A percentile compares a stretch with the other conserved stretches of the same genome.
These are phyloP conservation scores for Sporobolus alterniflorus DNA, from an alignment of 202 grass and related monocot species.

Conservation along the genomic window DNA sequence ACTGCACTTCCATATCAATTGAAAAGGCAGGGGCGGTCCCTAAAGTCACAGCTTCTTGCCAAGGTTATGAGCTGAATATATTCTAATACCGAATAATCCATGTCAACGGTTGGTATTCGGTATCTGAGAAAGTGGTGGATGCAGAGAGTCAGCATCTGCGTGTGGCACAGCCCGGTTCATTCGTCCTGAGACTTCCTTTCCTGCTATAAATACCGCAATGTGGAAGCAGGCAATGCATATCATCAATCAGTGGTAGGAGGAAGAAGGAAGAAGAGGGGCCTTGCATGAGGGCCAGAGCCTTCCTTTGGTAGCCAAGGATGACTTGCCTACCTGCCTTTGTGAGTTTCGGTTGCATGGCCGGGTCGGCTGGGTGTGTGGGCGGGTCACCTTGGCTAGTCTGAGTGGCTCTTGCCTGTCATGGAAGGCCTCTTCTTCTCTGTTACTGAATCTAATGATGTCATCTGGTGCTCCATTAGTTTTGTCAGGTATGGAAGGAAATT, in stretches of 20 bases:
- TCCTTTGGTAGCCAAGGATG: conserved; percentile 96
- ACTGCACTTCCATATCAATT: not conserved
- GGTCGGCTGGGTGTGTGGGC: conserved; percentile 56
- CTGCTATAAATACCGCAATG: conserved; percentile 33
- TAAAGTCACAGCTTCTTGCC: not conserved
- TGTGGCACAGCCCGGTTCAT: not conserved
- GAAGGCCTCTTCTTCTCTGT: conserved; percentile 60
- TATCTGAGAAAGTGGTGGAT: no score
- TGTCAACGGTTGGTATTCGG: no score
- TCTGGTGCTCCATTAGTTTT: not conserved
- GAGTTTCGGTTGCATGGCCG: conserved; percentile 7
- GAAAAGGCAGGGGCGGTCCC: conserved; percentile 4
- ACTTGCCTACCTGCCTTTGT: conserved; percentile 79
- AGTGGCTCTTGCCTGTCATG: conserved; percentile 73
- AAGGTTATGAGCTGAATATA: no score
- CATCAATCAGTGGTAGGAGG: not conserved
- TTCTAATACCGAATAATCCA: not conserved
- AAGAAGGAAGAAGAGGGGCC: conserved; percentile 58
- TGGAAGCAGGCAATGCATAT: not conserved
- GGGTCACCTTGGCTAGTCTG: conserved; percentile 92
- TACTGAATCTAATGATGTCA: not conserved
- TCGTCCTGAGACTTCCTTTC: not conserved
- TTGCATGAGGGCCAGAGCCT: conserved; percentile 70
- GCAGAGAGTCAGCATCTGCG: not conserved
- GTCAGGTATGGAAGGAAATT: not conserved